A percentile compares a stretch with the other conserved stretches of the same genome.
Evolutionary conservation across 768 basidiomycete species (phyloP).

Genomic region (Russula vinacea): DNA sequence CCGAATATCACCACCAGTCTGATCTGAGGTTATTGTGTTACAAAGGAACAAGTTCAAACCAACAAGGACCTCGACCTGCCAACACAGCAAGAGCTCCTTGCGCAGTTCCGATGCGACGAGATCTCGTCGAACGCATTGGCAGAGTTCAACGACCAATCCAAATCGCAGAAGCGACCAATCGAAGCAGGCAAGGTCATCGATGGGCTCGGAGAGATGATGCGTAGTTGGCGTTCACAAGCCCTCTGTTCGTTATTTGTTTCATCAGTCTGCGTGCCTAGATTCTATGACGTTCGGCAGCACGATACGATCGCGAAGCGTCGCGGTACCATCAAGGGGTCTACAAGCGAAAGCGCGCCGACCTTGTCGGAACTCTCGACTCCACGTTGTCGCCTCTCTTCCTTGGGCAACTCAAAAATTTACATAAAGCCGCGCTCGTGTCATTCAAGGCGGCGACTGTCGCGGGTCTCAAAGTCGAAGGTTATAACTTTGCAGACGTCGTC

Average conservation of each 20-base stretch:
- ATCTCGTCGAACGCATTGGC: slow-evolving; percentile 77
- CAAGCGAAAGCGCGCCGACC: slow-evolving; percentile 81
- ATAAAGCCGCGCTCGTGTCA: slow-evolving; percentile 69
- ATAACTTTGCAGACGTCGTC: slow-evolving; percentile 87
- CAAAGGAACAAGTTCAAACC: slow-evolving; percentile 31
- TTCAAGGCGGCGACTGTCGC: slow-evolving; percentile 79
- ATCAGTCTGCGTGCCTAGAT: background rate
- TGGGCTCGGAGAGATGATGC: slow-evolving; percentile 82
- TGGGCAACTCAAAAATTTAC: slow-evolving; percentile 94
- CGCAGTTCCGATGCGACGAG: slow-evolving; percentile 98
- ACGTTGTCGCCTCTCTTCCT: slow-evolving; percentile 84
- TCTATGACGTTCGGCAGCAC: slow-evolving; percentile 46
- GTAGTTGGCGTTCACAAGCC: slow-evolving; percentile 69
- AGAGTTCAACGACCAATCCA: slow-evolving; percentile 81
- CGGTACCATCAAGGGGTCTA: slow-evolving; percentile 96
- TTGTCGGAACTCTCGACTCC: slow-evolving; percentile 69
- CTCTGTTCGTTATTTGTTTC: slow-evolving; percentile 51
- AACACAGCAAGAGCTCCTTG: slow-evolving; percentile 95
- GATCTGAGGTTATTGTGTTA: background rate
- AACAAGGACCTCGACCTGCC: slow-evolving; percentile 49
- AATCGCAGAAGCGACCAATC: slow-evolving; percentile 76
- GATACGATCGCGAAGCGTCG: slow-evolving; percentile 94
- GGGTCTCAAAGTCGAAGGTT: slow-evolving; percentile 73
- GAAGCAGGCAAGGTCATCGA: slow-evolving; percentile 86
- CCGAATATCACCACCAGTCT: background rate